phyloP scores from a whole-genome alignment of 1,139 yeast genomes.

The Pichia norvegensis region DNA sequence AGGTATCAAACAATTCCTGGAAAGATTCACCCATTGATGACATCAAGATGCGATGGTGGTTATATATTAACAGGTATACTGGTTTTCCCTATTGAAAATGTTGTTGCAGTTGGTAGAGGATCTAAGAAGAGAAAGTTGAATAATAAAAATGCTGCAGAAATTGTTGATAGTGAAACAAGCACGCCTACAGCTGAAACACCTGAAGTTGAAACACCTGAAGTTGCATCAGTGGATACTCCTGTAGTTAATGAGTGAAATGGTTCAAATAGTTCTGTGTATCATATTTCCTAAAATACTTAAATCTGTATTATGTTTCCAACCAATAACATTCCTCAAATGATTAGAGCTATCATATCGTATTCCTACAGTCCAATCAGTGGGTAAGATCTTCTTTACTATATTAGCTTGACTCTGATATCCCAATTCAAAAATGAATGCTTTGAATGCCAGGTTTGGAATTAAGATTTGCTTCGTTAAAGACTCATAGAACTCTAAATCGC shows the following conservation, averaged over 20 bases:
- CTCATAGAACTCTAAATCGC: slow-evolving; percentile 63
- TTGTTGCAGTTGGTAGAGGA: slow-evolving; percentile 52
- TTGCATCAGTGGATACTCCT: not conserved
- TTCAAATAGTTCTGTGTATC: slow-evolving; percentile 15
- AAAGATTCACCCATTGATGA: slow-evolving; percentile 90
- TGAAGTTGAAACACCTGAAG: not conserved
- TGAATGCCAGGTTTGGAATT: slow-evolving; percentile 29
- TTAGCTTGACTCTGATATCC: slow-evolving; percentile 26
- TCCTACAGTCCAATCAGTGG: slow-evolving; percentile 23
- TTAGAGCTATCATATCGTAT: slow-evolving; percentile 22
- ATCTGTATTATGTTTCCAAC: slow-evolving; percentile 29
- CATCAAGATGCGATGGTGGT: slow-evolving; percentile 90
- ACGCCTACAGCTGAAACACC: not conserved
- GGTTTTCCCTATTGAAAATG: slow-evolving; percentile 62
- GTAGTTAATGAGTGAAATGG: not conserved
- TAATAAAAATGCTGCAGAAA: slow-evolving; percentile 6
- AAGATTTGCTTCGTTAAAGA: slow-evolving; percentile 42
- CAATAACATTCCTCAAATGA: slow-evolving; percentile 30
- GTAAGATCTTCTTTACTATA: slow-evolving; percentile 10
- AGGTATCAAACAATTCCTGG: slow-evolving; percentile 92
- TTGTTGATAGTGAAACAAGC: not conserved
- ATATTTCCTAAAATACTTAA: slow-evolving; percentile 12
- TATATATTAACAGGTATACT: slow-evolving; percentile 71
- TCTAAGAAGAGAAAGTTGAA: slow-evolving; percentile 27
- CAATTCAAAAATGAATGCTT: slow-evolving; percentile 29